These are phyloP conservation scores for Guadua angustifolia DNA, from an alignment of 176 grass and related monocot species.

Conservation along the genomic window DNA sequence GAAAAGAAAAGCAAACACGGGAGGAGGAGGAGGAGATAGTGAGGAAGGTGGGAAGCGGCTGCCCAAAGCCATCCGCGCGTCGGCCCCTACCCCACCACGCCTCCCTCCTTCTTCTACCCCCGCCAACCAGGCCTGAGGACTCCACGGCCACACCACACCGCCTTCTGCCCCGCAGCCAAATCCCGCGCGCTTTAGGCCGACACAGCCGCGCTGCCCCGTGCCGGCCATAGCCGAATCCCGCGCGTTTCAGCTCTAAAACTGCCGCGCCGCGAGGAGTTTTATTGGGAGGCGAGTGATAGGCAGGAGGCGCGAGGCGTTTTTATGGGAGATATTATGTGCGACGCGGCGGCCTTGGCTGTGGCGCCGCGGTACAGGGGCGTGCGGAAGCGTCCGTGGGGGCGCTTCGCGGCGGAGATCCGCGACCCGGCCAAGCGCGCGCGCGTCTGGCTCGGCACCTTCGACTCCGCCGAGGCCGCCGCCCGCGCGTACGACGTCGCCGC, in stretches of 20 bases:
- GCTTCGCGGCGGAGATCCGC: conserved; percentile 87
- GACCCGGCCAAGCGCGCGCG: conserved; percentile 69
- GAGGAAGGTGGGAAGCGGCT: conserved; percentile 55
- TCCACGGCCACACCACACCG: conserved; percentile 7
- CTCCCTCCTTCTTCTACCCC: conserved; percentile 46
- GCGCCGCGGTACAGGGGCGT: conserved; percentile 62
- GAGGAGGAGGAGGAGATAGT: neutral
- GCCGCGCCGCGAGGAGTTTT: neutral
- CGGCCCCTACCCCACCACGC: neutral
- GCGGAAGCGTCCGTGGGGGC: conserved; percentile 83
- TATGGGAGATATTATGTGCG: neutral
- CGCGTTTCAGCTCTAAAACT: too few species aligned
- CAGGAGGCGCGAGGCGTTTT: neutral
- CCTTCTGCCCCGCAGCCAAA: neutral
- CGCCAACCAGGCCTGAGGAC: neutral
- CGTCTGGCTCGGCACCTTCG: conserved; percentile 65
- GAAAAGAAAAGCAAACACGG: neutral
- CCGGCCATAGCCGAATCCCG: neutral
- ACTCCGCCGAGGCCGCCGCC: conserved; percentile 74
- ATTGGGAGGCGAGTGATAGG: neutral
- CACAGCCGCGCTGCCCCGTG: neutral
- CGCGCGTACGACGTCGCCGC: conserved; percentile 72
- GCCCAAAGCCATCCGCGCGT: conserved; percentile 22
- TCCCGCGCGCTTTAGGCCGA: neutral
- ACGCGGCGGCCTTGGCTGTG: conserved; percentile 35